phyloP scores from a whole-genome alignment of 768 basidiomycete genomes.

The Pulveroboletus sp. region DNA sequence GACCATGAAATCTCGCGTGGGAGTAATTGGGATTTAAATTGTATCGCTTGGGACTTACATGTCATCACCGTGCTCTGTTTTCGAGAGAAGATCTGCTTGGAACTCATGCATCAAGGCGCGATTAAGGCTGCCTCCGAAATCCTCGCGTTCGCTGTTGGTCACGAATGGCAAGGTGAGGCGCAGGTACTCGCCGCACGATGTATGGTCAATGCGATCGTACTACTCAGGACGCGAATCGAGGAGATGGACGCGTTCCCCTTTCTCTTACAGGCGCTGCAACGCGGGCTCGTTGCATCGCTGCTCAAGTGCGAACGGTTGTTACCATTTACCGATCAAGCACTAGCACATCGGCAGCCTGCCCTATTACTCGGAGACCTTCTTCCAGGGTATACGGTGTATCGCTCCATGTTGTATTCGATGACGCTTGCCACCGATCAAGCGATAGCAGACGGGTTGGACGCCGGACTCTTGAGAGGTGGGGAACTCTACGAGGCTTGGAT shows the following conservation, averaged over 20 bases:
- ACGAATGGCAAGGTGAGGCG: constrained; percentile 9
- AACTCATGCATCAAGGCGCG: constrained; percentile 21
- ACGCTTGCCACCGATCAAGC: constrained; percentile 7
- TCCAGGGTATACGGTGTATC: constrained; percentile 24
- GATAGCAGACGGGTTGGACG: constrained; percentile 6
- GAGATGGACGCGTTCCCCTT: constrained; percentile 26
- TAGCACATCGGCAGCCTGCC: constrained; percentile 1
- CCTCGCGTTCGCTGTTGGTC: constrained; percentile 13
- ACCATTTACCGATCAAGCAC: constrained; percentile 11
- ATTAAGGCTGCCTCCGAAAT: constrained; percentile 24
- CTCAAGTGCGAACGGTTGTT: constrained; percentile 23
- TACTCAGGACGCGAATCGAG: constrained; percentile 18
- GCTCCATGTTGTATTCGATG: constrained; percentile 18
- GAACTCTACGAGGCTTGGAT: constrained; percentile 22
- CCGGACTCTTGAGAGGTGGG: constrained; percentile 9
- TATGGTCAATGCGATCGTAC: constrained; percentile 14
- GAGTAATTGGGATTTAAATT: constrained; percentile 16
- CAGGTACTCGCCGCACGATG: constrained; percentile 20
- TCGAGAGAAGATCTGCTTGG: constrained; percentile 13
- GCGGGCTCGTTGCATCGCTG: constrained; percentile 18
- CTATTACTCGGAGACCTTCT: constrained; percentile 17
- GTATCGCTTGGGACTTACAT: constrained; percentile 29
- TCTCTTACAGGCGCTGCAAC: constrained; percentile 21
- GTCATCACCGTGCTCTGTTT: constrained; percentile 21
- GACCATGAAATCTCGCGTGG: constrained; percentile 19